A percentile compares a stretch with the other conserved stretches of the same genome.
phyloP scores from a whole-genome alignment of 495 filamentous ascomycete species.

The Chaetomidium leptoderma region DNA sequence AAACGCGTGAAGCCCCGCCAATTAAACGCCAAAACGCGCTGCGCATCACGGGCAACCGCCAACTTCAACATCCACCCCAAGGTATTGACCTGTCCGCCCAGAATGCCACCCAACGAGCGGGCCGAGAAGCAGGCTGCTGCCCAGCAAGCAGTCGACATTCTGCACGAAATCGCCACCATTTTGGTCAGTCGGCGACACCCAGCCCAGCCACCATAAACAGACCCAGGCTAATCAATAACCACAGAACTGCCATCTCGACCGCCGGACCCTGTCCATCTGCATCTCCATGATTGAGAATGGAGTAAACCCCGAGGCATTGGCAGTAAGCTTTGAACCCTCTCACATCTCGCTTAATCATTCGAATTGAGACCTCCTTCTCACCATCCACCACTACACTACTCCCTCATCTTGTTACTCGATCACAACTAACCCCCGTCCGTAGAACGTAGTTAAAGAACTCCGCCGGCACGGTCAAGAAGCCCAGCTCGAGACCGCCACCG shows the following conservation, averaged over 20 bases:
- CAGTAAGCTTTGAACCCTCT: conserved; percentile 72
- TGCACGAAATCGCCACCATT: conserved; percentile 88
- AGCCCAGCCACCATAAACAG: neutral
- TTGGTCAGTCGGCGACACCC: conserved; percentile 51
- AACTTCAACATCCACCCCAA: neutral
- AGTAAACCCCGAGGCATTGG: conserved; percentile 90
- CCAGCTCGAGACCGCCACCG: conserved; percentile 12
- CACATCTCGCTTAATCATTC: neutral
- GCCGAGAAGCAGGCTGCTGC: conserved; percentile 74
- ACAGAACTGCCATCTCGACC: conserved; percentile 91
- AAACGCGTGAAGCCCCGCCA: conserved; percentile 11
- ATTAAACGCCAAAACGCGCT: conserved; percentile 10
- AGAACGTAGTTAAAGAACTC: conserved; percentile 22
- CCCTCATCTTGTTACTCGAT: neutral
- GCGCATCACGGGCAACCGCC: conserved; percentile 5
- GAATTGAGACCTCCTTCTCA: too few relatives aligned
- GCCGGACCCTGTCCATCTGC: conserved; percentile 84
- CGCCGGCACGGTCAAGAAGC: conserved; percentile 13
- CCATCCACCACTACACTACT: neutral
- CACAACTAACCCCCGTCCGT: neutral
- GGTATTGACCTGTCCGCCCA: conserved; percentile 2
- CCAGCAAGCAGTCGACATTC: conserved; percentile 92
- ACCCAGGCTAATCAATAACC: neutral
- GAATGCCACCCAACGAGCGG: conserved; percentile 16
- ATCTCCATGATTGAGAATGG: conserved; percentile 97